Base-by-base conservation (phyloP, 1,139 yeast species). In the Pichia sorboxylosa region DNA sequence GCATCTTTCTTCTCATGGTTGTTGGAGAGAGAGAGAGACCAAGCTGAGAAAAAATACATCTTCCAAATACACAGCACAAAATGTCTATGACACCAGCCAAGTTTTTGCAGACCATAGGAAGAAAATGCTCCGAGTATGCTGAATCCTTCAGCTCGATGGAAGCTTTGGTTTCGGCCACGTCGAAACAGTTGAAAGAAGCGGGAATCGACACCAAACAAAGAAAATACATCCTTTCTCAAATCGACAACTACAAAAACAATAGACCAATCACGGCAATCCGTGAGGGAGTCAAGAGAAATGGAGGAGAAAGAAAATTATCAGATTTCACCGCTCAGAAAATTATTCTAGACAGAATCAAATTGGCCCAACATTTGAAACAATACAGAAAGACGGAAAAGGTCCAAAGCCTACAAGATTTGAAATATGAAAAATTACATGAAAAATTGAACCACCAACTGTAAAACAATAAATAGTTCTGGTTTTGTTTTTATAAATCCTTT, bases 281-380 rank as follows among this genome's bases (percentile, higher is more conserved):
- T 47, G 57, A 64, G 44, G 85, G 92, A 13, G 69, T 63, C 59
- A 87, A 85, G 69, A 76, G 76, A 69, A 64, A 73, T 47, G 96
- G 96, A 25, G 95, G 96, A 51, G 95, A 85, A 58, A 71, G 95
- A 55, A 80, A 77, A 47, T 68, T 80, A 39, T 72, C 68, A 50
- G 76, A 79, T 28, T 74, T 70, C 33, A 58, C 68, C 37, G 94
- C 94, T 14, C 76, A 73, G 54, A 66, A 73, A 61, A 61, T 64
- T 34, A 81, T 83, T n/a, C 66, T 74, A 43, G 62, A 71, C 45
- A 65, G 75, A 48, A 63, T 61, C 19, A 41, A 45, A 20, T 25
- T 42, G 6, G 51, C 53, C 3, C 47, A 51, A 33, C 36, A 44
- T 24, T 43, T 41, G 30, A 48, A 45, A 30, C 27, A 31, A 17